A percentile compares a stretch with the other conserved stretches of the same genome.
phyloP scores from a whole-genome alignment of 1,139 yeast species.

The Wickerhamiella pararugosa region DNA sequence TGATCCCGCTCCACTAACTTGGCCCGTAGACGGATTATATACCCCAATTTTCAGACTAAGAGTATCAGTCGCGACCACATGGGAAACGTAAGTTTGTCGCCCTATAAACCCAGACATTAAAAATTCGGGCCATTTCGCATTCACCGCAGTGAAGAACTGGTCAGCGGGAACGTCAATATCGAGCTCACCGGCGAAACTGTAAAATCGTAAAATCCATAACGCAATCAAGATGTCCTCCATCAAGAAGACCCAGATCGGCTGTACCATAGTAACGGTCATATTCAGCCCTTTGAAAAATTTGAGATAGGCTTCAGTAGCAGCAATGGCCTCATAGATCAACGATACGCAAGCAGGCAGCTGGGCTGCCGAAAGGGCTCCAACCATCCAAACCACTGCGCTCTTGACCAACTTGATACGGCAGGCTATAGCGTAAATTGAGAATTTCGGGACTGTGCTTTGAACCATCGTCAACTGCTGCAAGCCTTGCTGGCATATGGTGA shows the following conservation, averaged over 20 bases:
- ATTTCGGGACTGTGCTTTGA: background rate
- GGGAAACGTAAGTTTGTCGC: conserved; percentile 10
- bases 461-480: background rate
- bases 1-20: conserved; percentile 13
- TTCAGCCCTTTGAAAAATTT: background rate
- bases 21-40: conserved; percentile 3
- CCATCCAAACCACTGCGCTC: background rate
- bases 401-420: background rate
- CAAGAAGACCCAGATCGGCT: conserved; percentile 9
- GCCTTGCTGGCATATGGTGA: background rate
- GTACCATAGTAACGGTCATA: conserved; percentile 4
- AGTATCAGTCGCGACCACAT: conserved; percentile 9
- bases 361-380: background rate
- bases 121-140: conserved; percentile 13
- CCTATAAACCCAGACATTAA: conserved; percentile 8
- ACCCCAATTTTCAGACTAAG: conserved; percentile 11
- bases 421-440: background rate
- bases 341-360: background rate
- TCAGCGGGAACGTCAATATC: conserved; percentile 14
- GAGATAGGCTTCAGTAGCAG: background rate
- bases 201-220: conserved; percentile 13
- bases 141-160: conserved; percentile 9
- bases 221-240: conserved; percentile 10
- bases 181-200: conserved; percentile 13
- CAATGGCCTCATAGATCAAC: background rate